Evolutionary conservation across 2,329 filamentous ascomycete genomes (phyloP), one percentile per base, ranked within the genome.

Genomic region (Microcyclosporella mali): DNA sequence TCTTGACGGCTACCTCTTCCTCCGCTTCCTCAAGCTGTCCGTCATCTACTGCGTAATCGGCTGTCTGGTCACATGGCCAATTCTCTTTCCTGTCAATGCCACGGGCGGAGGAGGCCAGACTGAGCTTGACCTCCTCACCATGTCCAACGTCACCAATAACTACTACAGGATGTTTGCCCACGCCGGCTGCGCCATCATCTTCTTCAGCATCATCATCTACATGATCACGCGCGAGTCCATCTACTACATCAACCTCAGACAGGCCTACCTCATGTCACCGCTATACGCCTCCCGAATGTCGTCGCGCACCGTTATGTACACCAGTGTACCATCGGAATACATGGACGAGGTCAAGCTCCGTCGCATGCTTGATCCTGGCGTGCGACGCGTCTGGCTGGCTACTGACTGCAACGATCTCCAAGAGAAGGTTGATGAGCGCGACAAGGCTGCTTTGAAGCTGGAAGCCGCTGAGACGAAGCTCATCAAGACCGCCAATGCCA

Each of bases 181-280:
- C 62, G 78, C 78, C n/a, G 76, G 86, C 40, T 71, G 88, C 40
- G 81, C 82, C 1, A 95, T 87, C 79, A 65, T 89, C 37, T 97
- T 87, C 67, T 88, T 85, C 64, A 79, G 72, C 34, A 97, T 97
- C 61, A 75, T 97, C 52, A 83, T 97, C 64, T 92, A 86, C 67
- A 82, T 87, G 59, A 79, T 97, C 50, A 84, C 88, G 43, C 79
- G 90, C 45, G 90, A 97, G 66, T 82, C 80, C 61, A 84, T 97
- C 56, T 95, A 83, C 74, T 94, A 87, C 66, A 84, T 95, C 70
- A 94, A 94, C 59, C 69, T 97, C 39, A 85, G 89, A 50, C 90
- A 97, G 67, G 90, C 90, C 0, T 95, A 94, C 67, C 78, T 94
- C 31, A 77, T 94, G 42, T 89, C 88, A 9, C 88, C 88, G 9